Evolutionary conservation across 495 filamentous ascomycete species (phyloP), one percentile per base, ranked within the genome.

Genomic region (Viridothelium virens): DNA sequence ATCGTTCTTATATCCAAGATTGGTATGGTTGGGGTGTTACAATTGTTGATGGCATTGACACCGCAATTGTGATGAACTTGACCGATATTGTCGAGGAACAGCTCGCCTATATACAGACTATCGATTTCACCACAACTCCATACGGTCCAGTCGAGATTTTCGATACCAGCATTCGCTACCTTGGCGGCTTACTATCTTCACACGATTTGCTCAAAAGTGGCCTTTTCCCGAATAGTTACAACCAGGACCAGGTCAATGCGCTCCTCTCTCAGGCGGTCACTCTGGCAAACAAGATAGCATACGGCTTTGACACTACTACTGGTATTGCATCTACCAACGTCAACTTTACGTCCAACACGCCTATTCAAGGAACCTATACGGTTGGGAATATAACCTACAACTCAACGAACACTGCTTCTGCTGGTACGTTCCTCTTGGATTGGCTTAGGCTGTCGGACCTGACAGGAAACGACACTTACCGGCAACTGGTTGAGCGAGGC

Each of bases 101-200:
- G 31, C 63, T 70, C 10, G 68, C 48, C 14, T 70, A 64, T 53
- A 68, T 70, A 46, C 53, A 62, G 36, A 70, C 34, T 11, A 68
- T 70, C 36, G 61, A 70, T 47, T 70, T 70, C 64, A 67, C 25
- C 33, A 64, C 65, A 25, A 70, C 68, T n/a, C 44, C 44, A 10
- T 67, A 70, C 33, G 68, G 66, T 2, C 66, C 68, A 9, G 68
- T 70, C 12, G 66, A 68, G 36, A 65, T 70, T 18, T 70, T 68
- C 38, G 68, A 70, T 36, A 65, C 62, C 9, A 68, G 18, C 56
- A 70, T 70, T 46, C 68, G 68, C 10, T 63, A 63, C 31, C 4
- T 70, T 34, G 66, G 66, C 6, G 68, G 68, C 37, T 39, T 70
- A 50, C 41, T 70, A 12, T 68, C 68, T 18, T 53, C 66, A n/a